These are phyloP conservation scores for Lachancea thermotolerans DNA, from an alignment of 805 yeast genomes.

Conservation along the genomic window DNA sequence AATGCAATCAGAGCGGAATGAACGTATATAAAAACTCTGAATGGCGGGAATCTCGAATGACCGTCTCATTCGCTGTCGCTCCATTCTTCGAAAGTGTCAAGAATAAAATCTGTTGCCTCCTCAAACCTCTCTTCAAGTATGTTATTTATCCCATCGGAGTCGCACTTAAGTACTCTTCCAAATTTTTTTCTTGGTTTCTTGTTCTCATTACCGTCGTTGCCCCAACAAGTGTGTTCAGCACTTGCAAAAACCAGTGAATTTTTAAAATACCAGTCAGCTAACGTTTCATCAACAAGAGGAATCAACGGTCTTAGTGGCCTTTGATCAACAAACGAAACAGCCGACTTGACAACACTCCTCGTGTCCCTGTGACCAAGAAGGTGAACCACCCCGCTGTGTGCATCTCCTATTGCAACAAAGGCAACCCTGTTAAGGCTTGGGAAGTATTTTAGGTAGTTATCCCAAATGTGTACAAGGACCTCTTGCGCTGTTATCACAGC, in stretches of 20 bases:
- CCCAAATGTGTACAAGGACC: conserved; percentile 76
- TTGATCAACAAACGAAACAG: conserved; percentile 62
- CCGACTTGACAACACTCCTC: conserved; percentile 60
- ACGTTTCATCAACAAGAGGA: conserved; percentile 81
- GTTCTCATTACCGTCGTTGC: conserved; percentile 37
- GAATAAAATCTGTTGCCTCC: conserved; percentile 77
- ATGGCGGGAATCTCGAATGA: too few species aligned
- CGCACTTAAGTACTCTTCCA: conserved; percentile 79
- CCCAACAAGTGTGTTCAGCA: conserved; percentile 76
- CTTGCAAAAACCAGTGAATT: conserved; percentile 80
- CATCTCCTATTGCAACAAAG: conserved; percentile 79
- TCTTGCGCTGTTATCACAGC: conserved; percentile 70
- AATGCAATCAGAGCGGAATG: background rate
- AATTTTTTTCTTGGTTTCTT: conserved; percentile 84
- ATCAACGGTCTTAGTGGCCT: conserved; percentile 70
- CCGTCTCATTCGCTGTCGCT: conserved; percentile 35
- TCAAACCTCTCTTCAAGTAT: conserved; percentile 75
- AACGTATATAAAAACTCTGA: background rate
- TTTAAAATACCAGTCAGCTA: conserved; percentile 86
- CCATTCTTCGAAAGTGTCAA: conserved; percentile 70
- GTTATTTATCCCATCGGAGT: conserved; percentile 65
- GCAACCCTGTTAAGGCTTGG: conserved; percentile 57
- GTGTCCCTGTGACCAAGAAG: conserved; percentile 75
- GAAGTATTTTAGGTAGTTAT: conserved; percentile 76
- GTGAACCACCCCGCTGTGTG: conserved; percentile 81